Evolutionary conservation across 2,329 filamentous ascomycete species (phyloP).

Genomic region (Graphilbum sp.): DNA sequence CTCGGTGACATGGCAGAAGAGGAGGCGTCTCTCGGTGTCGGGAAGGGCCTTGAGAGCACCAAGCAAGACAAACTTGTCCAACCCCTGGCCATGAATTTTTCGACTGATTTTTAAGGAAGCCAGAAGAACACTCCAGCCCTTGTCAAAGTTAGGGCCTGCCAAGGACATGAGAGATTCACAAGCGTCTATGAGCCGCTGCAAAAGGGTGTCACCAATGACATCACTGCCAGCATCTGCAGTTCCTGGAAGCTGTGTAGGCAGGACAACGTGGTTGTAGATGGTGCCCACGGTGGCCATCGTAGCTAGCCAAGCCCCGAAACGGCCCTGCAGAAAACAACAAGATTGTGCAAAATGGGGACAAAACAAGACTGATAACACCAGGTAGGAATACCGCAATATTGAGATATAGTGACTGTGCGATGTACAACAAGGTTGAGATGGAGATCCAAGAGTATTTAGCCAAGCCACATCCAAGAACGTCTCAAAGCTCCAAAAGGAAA

Average conservation of each 20-base stretch:
- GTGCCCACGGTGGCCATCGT: neutral
- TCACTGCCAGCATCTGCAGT: neutral
- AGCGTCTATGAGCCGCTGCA: conserved; percentile 1
- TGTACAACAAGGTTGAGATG: too few relatives aligned
- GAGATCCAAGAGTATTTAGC: too few relatives aligned
- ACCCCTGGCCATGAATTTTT: neutral
- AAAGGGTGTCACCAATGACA: neutral
- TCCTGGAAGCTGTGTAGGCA: conserved; percentile 5
- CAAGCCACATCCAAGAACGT: too few relatives aligned
- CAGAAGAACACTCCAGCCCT: conserved; percentile 1
- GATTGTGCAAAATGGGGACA: too few relatives aligned
- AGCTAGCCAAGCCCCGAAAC: too few relatives aligned
- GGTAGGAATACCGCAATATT: too few relatives aligned
- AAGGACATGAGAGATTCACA: neutral
- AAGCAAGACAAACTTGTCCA: neutral
- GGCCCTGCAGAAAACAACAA: too few relatives aligned
- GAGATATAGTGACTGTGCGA: too few relatives aligned
- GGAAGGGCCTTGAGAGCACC: neutral
- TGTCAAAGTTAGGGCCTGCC: neutral
- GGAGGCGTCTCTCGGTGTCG: neutral
- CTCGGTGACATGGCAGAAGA: conserved; percentile 4
- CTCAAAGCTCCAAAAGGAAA: too few relatives aligned
- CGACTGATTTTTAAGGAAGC: neutral
- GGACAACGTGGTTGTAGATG: conserved; percentile 7
- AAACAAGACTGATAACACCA: too few relatives aligned